Evolutionary conservation across 2,329 filamentous ascomycete species (phyloP), one percentile per base, ranked within the genome.

Genomic region (Xylaria sp.): DNA sequence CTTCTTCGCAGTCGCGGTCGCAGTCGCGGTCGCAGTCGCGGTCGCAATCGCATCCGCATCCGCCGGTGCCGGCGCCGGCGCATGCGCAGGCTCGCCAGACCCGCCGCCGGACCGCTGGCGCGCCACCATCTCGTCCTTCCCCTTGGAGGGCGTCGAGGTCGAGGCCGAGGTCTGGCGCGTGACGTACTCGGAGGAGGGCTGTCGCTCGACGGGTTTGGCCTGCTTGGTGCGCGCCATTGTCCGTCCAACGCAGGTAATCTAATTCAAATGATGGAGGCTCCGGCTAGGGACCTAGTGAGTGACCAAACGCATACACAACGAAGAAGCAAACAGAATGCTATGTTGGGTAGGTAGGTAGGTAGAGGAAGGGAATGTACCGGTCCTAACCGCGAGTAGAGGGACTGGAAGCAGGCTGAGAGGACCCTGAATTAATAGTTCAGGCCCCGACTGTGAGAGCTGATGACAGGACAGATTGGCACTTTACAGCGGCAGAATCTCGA

Each of bases 161-260:
- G 49, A 41, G 2, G 58, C 57, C 18, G 55, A 41, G 17, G 54
- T 60, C 42, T 68, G 65, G 39, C 50, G 44, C 2, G 63, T 79
- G 45, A 85, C 82, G 68, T 85, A 84, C 67, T 90, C 86, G 21
- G 85, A 87, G 7, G 87, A 90, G 2, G 83, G 75, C 61, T 84
- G 81, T 68, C 87, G 84, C 70, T 84, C 82, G 53, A 88, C 73
- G 8, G 89, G 86, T 44, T 76, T 77, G 38, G 81, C 76, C 72
- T 90, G 87, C 73, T 92, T 91, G 50, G 81, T 82, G 66, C 88
- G 84, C 56, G 87, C 88, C 89, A 92, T 91, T 60, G 61, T 49
- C n/a, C n/a, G n/a, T n/a, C n/a, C n/a, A n/a, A n/a, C n/a, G n/a
- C n/a, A n/a, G n/a, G n/a, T n/a, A n/a, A n/a, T 7, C 11, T 34